Base-by-base conservation (phyloP, 179 eudicot genomes). In the Drosera spatulata region DNA sequence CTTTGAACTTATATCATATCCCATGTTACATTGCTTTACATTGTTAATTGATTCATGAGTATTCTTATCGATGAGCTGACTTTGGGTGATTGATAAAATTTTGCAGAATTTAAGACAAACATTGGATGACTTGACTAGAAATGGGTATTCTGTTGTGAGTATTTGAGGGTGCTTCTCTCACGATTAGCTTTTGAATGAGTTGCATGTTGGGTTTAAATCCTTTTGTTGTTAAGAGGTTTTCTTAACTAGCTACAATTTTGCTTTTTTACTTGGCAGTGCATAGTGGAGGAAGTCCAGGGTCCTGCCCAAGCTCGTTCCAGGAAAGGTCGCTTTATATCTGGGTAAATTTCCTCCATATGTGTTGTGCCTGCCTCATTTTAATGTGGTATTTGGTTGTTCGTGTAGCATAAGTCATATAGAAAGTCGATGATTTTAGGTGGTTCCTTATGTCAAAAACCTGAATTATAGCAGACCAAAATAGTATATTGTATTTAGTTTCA, bases 221-320 rank as follows among this genome's bases (percentile, higher is more conserved):
- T 15, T 15, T 50, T 7, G 53, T 50, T 10, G 10, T 50, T 1
- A 22, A 22, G 33, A 22, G 0, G 33, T 22, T 22, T 22, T 22
- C 33, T 22, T 22, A 22, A 22, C 33, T 0, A 22, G 33, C 33
- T 22, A 22, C 33, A 22, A 22, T 22, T 22, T 22, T 22, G 33
- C 33, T 22, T 62, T 62, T 53, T 39, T 22, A 52, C 53, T 55
- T 73, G 73, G 60, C 65, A 93, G 99, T 89, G 99, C 66, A 79
- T 93, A 67, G 95, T 93, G 64, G 99, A 93, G 80, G 99, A 93
- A 81, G 83, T 93, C 50, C 99, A 93, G 71, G 99, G 93, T 77
- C 99, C 99, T 73, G 52, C 93, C 67, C 99, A 93, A 74, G 93
- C 93, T 61, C 95, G 99, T 61, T 66, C 93, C 52, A 86, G 99